Evolutionary conservation across 495 filamentous ascomycete genomes (phyloP), one percentile per base, ranked within the genome.

Genomic region (Daldinia vernicosa): DNA sequence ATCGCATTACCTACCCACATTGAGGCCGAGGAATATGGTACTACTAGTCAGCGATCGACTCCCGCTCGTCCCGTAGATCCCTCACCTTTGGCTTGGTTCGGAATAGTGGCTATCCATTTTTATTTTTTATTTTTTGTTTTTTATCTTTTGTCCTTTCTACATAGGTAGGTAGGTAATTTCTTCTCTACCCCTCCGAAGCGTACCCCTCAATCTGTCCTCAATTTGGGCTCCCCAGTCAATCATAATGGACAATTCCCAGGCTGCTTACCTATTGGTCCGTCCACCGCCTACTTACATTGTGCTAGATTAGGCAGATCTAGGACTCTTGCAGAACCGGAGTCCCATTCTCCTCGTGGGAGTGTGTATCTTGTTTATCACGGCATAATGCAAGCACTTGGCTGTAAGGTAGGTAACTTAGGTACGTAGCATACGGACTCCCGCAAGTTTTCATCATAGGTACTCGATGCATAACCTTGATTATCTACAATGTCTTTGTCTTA

Each of bases 261-360:
- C 56, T 66, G n/a, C 3, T 33, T 40, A 0, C 39, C 70, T 65
- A 73, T 73, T 73, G 70, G 70, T 12, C 43, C 35, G 51, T 73
- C 61, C 51, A 43, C 33, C 61, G 66, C 65, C 40, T 58, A 40
- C 70, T 51, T 60, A 66, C 66, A 73, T 72, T 68, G 43, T 60
- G 45, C 70, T 69, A 69, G 50, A 73, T 73, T 73, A 73, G 70
- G 70, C 70, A 73, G 70, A 73, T 73, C 61, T 73, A 63, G 51
- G 56, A 66, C 70, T 73, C 57, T 57, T 66, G 65, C 57, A 69
- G 56, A 39, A 32, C 62, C 39, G 61, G 43, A 72, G 37, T 47
- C 51, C 40, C 35, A 65, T 61, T 30, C 28, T 64, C 62, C 43
- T 55, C 51, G 47, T 66, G 55, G 40, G 24, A 52, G 37, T 33